phyloP scores from a whole-genome alignment of 257 asterid species.

The Cordia subcordata region DNA sequence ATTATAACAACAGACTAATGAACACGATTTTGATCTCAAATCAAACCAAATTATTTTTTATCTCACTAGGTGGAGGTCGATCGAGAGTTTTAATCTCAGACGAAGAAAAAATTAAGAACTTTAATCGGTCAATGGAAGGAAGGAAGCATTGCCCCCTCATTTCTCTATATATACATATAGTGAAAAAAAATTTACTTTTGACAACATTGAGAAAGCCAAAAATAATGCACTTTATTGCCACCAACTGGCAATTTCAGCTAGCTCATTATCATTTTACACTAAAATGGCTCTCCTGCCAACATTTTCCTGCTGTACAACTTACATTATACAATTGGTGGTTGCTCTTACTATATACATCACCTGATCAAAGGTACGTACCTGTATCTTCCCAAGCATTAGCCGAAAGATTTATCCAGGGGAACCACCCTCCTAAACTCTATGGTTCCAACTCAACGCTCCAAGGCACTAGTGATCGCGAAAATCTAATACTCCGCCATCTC shows the following conservation, averaged over 20 bases:
- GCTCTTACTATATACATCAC: slow-evolving; percentile 28
- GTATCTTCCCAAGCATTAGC: background rate
- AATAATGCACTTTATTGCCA: slow-evolving; percentile 1
- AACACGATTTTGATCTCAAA: too few species aligned
- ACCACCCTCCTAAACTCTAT: too few species aligned
- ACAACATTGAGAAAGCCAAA: background rate
- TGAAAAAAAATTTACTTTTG: background rate
- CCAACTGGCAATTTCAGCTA: background rate
- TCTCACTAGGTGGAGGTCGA: too few species aligned
- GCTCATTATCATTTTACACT: slow-evolving; percentile 13
- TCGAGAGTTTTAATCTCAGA: too few species aligned
- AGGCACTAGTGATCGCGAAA: background rate
- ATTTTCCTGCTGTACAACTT: slow-evolving; percentile 30
- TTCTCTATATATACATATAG: background rate
- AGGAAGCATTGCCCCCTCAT: too few species aligned
- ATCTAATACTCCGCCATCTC: background rate
- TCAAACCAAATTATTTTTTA: too few species aligned
- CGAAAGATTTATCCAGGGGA: background rate
- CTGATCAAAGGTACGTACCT: slow-evolving; percentile 9
- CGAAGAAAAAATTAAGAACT: too few species aligned
- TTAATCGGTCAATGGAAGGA: too few species aligned
- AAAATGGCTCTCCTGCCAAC: slow-evolving; percentile 13
- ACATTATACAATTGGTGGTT: slow-evolving; percentile 10
- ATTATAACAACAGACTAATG: too few species aligned
- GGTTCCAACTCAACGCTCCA: background rate